Evolutionary conservation across 495 filamentous ascomycete genomes (phyloP), one percentile per base, ranked within the genome.

Genomic region (Parathielavia hyrcaniae): DNA sequence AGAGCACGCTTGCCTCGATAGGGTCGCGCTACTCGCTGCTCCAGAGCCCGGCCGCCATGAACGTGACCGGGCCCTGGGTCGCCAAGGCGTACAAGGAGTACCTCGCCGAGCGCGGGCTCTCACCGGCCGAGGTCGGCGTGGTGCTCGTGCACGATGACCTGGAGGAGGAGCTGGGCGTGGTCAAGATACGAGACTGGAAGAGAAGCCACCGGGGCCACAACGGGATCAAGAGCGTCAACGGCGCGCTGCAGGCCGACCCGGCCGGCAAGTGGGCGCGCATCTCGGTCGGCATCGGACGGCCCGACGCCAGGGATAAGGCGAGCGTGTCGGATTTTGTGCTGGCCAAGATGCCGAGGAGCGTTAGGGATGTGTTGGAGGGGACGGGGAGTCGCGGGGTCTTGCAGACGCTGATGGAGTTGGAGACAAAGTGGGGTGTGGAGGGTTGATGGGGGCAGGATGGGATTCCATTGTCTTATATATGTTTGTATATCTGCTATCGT

Each of bases 91-190:
- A 75, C 75, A 61, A 70, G 72, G 71, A 77, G 53, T 63, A 61
- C 54, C 48, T 80, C 52, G 23, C 30, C 26, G 64, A 57, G 20
- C 45, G 70, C 20, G 46, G 61, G 17, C 70, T 69, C 36, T 43
- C 60, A 0, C 61, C 74, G 8, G 36, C 56, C 0, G 73, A 80
- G 23, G 63, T 80, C 0, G 69, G 68, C 0, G 72, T 96, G 16
- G 81, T 95, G 4, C 71, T 96, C 2, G 73, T 96, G 30, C 89
- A 96, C 71, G 90, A 96, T 64, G 90, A 95, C 65, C 71, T 96
- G 10, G 90, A 96, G 66, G 76, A 78, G 45, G 71, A 76, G 23
- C 62, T 89, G 12, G 89, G 89, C 1, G 80, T 77, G 39, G 74
- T 95, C 6, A 85, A 76, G 41, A 40, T 83, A 70, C 62, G 75